These are phyloP conservation scores for Chaetomium globosum DNA, from an alignment of 2,329 filamentous ascomycete species.

Conservation along the genomic window DNA sequence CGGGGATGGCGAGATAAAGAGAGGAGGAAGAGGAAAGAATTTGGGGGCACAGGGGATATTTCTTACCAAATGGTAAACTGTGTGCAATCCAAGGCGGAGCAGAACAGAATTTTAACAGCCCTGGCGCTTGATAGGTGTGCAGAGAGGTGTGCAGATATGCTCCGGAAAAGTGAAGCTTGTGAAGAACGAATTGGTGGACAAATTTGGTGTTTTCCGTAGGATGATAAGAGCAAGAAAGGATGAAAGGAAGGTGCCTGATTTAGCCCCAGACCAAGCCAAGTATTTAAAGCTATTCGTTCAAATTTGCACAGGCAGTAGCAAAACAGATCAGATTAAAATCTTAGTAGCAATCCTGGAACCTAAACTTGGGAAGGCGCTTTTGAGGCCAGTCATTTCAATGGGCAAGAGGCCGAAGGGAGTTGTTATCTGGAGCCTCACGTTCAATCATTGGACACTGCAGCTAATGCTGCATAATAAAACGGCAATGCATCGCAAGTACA, in stretches of 20 bases:
- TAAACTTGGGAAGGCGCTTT: background rate
- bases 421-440: background rate
- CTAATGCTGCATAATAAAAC: background rate
- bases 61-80: background rate
- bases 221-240: background rate
- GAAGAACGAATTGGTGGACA: background rate
- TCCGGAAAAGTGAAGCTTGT: conserved; percentile 1
- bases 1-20: background rate
- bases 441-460: background rate
- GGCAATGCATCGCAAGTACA: background rate
- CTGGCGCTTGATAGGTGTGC: background rate
- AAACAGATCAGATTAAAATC: too few relatives aligned
- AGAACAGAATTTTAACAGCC: background rate
- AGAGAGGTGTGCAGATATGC: background rate
- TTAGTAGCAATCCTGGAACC: background rate
- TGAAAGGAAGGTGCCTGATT: background rate
- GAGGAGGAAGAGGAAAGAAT: background rate
- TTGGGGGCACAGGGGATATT: background rate
- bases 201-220: background rate
- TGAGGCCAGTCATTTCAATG: too few relatives aligned
- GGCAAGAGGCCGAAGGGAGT: too few relatives aligned
- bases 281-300: background rate
- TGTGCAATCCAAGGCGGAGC: background rate
- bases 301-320: background rate
- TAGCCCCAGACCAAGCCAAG: background rate